Conservation (phyloP, 208 protist genomes). For the Angomonas deanei region DNA sequence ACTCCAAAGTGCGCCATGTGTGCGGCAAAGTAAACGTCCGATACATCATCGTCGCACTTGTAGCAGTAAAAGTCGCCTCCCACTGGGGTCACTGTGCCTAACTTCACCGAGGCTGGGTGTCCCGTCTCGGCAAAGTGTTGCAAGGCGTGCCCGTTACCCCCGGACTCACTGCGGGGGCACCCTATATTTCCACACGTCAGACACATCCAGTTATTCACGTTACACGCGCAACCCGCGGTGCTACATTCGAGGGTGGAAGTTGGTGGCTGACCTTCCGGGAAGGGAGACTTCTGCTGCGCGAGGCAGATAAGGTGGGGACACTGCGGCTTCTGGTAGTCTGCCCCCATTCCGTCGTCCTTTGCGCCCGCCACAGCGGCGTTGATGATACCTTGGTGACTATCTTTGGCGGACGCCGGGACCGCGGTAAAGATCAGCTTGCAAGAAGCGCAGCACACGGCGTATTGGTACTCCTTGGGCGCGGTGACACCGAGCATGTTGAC, state of each 20-base stretch:
- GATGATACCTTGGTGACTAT: conserved; percentile 48
- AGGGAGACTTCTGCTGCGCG: conserved; percentile 66
- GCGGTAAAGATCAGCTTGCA: conserved; percentile 37
- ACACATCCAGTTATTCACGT: conserved; percentile 95
- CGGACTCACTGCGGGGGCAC: conserved; percentile 91
- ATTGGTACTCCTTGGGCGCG: conserved; percentile 59
- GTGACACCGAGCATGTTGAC: conserved; percentile 65
- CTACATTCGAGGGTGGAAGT: conserved; percentile 45
- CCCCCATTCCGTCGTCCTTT: conserved; percentile 6
- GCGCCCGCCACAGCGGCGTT: conserved; percentile 57
- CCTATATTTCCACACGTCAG: conserved; percentile 90
- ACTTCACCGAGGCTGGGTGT: conserved; percentile 94
- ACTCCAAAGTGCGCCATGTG: conserved; percentile 97
- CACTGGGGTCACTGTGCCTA: conserved; percentile 93
- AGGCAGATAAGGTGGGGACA: conserved; percentile 79
- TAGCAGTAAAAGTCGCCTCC: conserved; percentile 95
- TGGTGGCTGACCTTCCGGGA: conserved; percentile 20
- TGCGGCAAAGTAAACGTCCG: conserved; percentile 88
- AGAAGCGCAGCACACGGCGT: conserved; percentile 47
- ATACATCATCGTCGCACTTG: conserved; percentile 91
- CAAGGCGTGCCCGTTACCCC: conserved; percentile 94
- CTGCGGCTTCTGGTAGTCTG: conserved; percentile 33
- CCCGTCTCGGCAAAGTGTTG: conserved; percentile 76
- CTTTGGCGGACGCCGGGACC: conserved; percentile 41
- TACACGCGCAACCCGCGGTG: conserved; percentile 68